Conservation (phyloP, 345 rosid species). For the Carallia pectinifolia region DNA sequence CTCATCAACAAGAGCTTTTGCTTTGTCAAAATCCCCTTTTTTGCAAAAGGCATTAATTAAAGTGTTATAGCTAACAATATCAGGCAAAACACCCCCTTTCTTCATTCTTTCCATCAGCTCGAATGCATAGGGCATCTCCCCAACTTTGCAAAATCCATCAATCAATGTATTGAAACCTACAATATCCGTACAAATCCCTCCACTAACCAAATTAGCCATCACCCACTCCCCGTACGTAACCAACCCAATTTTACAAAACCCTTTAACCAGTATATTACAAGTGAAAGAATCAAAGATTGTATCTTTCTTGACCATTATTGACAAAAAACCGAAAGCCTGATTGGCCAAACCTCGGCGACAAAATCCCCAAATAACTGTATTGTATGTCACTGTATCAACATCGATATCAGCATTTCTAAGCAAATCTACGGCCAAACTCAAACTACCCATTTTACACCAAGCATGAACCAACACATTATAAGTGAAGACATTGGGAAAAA, state of each 20-base stretch:
- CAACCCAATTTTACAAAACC: slow-evolving; percentile 63
- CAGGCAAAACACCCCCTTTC: slow-evolving; percentile 44
- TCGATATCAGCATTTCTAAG: slow-evolving; percentile 44
- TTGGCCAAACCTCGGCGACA: slow-evolving; percentile 58
- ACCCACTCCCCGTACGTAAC: slow-evolving; percentile 52
- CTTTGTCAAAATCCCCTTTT: slow-evolving; percentile 59
- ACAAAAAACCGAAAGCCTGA: slow-evolving; percentile 58
- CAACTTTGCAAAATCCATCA: slow-evolving; percentile 45
- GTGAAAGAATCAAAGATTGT: slow-evolving; percentile 54
- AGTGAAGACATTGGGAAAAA: slow-evolving; percentile 57
- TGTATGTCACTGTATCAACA: slow-evolving; percentile 65
- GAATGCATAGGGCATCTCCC: slow-evolving; percentile 41
- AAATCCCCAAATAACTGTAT: slow-evolving; percentile 78
- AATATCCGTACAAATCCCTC: slow-evolving; percentile 48
- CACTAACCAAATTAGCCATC: slow-evolving; percentile 41
- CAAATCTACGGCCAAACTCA: slow-evolving; percentile 53
- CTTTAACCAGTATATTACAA: slow-evolving; percentile 72
- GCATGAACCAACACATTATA: slow-evolving; percentile 76
- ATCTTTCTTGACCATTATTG: slow-evolving; percentile 74
- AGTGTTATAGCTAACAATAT: slow-evolving; percentile 58
- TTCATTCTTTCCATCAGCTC: slow-evolving; percentile 47
- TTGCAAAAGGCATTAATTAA: slow-evolving; percentile 56
- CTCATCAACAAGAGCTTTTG: slow-evolving; percentile 51
- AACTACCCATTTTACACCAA: slow-evolving; percentile 64
- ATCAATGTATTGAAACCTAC: slow-evolving; percentile 53